phyloP scores from a whole-genome alignment of 306 rosid genomes.

The Acmispon strigosus region DNA sequence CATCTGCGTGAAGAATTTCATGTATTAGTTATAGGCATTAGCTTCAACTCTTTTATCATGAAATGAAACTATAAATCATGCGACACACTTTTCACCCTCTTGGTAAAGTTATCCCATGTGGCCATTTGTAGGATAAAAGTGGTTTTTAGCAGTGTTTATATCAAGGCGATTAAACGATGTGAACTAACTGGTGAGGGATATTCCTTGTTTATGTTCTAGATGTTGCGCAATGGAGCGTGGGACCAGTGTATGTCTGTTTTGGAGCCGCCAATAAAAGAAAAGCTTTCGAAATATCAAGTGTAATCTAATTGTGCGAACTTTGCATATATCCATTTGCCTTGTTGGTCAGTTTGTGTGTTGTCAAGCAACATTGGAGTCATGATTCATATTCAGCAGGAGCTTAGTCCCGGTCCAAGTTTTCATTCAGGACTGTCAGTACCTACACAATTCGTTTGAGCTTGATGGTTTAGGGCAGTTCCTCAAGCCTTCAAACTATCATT shows the following conservation, averaged over 20 bases:
- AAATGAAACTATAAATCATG: neutral
- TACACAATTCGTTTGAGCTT: slow-evolving; percentile 42
- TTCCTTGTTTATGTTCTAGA: slow-evolving; percentile 41
- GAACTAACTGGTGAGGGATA: slow-evolving; percentile 17
- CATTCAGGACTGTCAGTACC: slow-evolving; percentile 22
- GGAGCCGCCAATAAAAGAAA: slow-evolving; percentile 84
- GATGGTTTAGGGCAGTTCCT: slow-evolving; percentile 35
- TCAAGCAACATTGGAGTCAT: slow-evolving; percentile 26
- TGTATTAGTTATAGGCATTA: neutral
- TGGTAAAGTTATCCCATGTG: neutral
- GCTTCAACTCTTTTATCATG: neutral
- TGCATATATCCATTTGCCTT: slow-evolving; percentile 35
- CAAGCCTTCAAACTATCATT: slow-evolving; percentile 26
- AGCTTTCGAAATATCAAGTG: slow-evolving; percentile 85
- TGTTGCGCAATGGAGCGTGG: slow-evolving; percentile 96
- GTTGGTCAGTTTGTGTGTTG: slow-evolving; percentile 37
- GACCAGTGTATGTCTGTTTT: slow-evolving; percentile 94
- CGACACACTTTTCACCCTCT: neutral
- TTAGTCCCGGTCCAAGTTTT: slow-evolving; percentile 32
- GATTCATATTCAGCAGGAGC: slow-evolving; percentile 30
- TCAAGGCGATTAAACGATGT: neutral
- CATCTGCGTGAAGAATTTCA: neutral
- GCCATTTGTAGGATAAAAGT: neutral
- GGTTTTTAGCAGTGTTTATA: neutral
- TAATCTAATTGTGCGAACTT: slow-evolving; percentile 35